Conservation (phyloP, 1,284 basidiomycete species). For the Gymnopus androsaceus region DNA sequence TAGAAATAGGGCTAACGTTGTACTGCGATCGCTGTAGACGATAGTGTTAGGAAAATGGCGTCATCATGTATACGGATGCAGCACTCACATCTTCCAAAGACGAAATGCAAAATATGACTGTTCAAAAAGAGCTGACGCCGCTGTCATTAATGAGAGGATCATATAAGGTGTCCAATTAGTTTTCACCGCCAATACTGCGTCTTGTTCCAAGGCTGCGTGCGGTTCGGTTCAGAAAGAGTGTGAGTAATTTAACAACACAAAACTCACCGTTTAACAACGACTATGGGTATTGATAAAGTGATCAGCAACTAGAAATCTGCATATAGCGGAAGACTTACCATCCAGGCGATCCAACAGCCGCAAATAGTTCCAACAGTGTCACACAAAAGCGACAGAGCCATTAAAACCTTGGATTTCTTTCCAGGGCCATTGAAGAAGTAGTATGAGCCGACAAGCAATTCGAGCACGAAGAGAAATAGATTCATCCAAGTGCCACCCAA, state of each 20-base stretch:
- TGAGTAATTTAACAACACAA: too few species aligned
- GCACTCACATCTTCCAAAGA: conserved; percentile 4
- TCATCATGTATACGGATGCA: too few species aligned
- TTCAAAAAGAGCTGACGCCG: neutral
- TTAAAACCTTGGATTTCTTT: neutral
- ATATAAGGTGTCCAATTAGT: too few species aligned
- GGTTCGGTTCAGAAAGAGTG: too few species aligned
- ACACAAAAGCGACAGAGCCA: neutral
- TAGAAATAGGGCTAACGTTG: neutral
- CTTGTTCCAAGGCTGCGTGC: too few species aligned
- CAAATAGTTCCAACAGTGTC: neutral
- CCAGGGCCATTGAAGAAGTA: neutral
- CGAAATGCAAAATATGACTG: conserved; percentile 4
- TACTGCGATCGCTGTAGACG: neutral
- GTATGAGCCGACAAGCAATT: neutral
- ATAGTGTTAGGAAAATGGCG: neutral
- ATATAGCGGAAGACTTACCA: neutral
- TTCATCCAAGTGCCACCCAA: conserved; percentile 2
- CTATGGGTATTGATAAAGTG: too few species aligned
- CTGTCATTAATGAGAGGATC: neutral
- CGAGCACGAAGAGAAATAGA: neutral
- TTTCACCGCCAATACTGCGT: too few species aligned
- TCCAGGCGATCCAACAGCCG: neutral
- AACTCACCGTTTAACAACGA: too few species aligned
- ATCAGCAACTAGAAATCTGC: neutral